Conservation (phyloP, 2,329 filamentous ascomycete genomes). For the Rugonectria rugulosa region DNA sequence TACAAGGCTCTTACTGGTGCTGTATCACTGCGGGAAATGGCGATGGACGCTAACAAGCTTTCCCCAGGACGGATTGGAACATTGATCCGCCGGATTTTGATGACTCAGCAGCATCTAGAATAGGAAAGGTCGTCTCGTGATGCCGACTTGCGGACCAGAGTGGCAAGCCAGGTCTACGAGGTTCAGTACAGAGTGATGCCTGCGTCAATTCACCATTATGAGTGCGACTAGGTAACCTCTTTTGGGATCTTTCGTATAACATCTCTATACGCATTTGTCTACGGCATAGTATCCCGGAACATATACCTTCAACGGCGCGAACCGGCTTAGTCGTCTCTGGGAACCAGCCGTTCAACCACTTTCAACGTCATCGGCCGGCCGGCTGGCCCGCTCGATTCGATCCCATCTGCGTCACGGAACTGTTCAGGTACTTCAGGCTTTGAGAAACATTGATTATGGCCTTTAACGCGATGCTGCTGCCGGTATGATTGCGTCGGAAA, state of each 20-base stretch:
- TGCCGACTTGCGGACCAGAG: slow-evolving; percentile 39
- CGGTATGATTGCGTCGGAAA: slow-evolving; percentile 33
- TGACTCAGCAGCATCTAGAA: slow-evolving; percentile 38
- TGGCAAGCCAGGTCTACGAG: slow-evolving; percentile 40
- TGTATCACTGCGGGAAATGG: too few species aligned
- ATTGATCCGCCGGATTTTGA: slow-evolving; percentile 28
- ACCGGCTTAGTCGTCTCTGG: neutral
- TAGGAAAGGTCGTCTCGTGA: slow-evolving; percentile 39
- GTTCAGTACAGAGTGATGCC: slow-evolving; percentile 32
- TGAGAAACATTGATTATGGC: slow-evolving; percentile 32
- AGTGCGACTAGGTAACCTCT: slow-evolving; percentile 35
- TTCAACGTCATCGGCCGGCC: slow-evolving; percentile 34
- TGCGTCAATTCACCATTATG: slow-evolving; percentile 39
- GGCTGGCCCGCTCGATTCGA: slow-evolving; percentile 16
- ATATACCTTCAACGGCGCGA: neutral
- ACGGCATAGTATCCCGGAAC: slow-evolving; percentile 3
- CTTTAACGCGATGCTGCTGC: slow-evolving; percentile 40
- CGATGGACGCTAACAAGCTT: slow-evolving; percentile 5
- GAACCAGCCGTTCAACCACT: slow-evolving; percentile 12
- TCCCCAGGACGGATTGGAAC: slow-evolving; percentile 28
- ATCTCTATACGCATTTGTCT: slow-evolving; percentile 14
- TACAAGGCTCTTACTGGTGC: too few species aligned
- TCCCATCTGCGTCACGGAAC: slow-evolving; percentile 13
- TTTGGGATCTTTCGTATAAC: slow-evolving; percentile 26
- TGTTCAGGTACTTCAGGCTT: slow-evolving; percentile 19